Conservation (phyloP, 139 green algal species). For the Klebsormidium nitens region DNA sequence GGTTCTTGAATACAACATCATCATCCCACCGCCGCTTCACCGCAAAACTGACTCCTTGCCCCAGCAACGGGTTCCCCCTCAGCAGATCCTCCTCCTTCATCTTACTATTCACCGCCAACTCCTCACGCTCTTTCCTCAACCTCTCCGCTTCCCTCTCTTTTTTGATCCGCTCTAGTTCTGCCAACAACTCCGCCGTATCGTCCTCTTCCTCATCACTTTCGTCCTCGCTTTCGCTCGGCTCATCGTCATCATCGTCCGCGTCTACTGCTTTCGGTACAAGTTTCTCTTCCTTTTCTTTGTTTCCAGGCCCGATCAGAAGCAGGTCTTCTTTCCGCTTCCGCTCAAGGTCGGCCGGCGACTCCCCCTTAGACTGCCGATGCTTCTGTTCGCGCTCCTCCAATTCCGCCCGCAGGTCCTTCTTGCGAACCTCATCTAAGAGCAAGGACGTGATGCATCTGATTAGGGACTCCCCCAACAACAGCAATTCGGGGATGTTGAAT, state of each 20-base stretch:
- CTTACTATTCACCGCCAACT: slow-evolving; percentile 40
- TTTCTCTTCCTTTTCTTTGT: slow-evolving; percentile 13
- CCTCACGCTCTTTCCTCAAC: slow-evolving; percentile 39
- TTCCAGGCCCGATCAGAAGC: neutral
- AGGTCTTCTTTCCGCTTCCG: neutral
- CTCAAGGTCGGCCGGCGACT: slow-evolving; percentile 7
- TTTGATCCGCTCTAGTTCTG: slow-evolving; percentile 93
- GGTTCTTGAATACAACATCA: slow-evolving; percentile 95
- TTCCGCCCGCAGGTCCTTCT: slow-evolving; percentile 30
- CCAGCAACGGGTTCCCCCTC: slow-evolving; percentile 86
- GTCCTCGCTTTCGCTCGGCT: slow-evolving; percentile 30
- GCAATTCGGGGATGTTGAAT: no score
- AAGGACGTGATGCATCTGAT: no score
- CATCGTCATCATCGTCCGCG: slow-evolving; percentile 33
- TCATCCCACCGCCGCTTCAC: slow-evolving; percentile 79
- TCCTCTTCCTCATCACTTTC: slow-evolving; percentile 45
- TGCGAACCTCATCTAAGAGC: slow-evolving; percentile 40
- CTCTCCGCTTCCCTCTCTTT: slow-evolving; percentile 73
- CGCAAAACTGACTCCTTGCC: no score
- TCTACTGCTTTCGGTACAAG: slow-evolving; percentile 13
- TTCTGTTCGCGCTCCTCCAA: slow-evolving; percentile 36
- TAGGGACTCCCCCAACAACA: no score
- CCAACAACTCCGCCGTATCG: slow-evolving; percentile 80
- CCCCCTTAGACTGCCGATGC: slow-evolving; percentile 15
- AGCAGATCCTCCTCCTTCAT: slow-evolving; percentile 65